phyloP scores from a whole-genome alignment of 176 grass and related monocot genomes.

The Aegilops sharonensis region DNA sequence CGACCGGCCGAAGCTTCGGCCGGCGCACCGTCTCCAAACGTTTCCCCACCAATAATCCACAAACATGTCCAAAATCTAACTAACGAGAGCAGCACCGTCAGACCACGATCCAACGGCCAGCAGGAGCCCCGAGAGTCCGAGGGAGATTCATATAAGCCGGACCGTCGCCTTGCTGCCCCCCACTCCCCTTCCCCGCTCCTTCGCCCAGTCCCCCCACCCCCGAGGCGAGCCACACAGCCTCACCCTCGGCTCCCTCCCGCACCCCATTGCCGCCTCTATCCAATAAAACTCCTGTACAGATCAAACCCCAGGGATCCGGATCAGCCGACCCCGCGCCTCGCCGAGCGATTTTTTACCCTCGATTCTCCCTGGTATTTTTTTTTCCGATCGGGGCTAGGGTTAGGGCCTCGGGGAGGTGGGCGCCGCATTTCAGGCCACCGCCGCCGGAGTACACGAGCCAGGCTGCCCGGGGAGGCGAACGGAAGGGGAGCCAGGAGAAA shows the following conservation, averaged over 20 bases:
- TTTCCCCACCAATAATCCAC: too few species aligned
- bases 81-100: not conserved
- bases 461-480: not conserved
- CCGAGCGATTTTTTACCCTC: not conserved
- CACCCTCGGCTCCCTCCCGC: not conserved
- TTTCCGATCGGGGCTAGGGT: constrained; percentile 44
- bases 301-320: constrained; percentile 39
- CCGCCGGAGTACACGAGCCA: constrained; percentile 13
- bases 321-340: constrained; percentile 1
- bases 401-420: constrained; percentile 17
- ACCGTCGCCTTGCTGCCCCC: not conserved
- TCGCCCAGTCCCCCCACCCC: not conserved
- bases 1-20: too few species aligned
- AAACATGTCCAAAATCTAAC: not conserved
- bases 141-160: not conserved
- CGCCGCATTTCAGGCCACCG: constrained; percentile 23
- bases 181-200: not conserved
- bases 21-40: too few species aligned
- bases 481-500: constrained; percentile 1
- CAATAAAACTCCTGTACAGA: constrained; percentile 41
- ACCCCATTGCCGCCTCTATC: constrained; percentile 5
- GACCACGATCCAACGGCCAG: not conserved
- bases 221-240: constrained; percentile 3
- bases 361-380: not conserved
- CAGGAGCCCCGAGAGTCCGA: not conserved